A percentile compares a stretch with the other conserved stretches of the same genome.
Evolutionary conservation across 805 yeast species (phyloP).

Genomic region (Candida adriatica): DNA sequence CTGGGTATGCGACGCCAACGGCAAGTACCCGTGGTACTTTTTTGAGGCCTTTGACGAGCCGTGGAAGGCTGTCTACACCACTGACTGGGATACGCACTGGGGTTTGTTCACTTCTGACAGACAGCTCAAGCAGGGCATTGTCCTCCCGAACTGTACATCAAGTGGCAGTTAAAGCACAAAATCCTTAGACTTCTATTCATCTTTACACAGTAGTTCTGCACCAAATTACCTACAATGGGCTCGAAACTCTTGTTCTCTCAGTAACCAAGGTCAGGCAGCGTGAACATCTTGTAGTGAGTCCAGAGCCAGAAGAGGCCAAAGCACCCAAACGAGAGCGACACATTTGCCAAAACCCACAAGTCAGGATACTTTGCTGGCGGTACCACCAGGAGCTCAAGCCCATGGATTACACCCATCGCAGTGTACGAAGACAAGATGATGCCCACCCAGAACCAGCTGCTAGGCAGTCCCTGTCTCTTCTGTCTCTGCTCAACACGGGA

Average conservation of each 20-base stretch:
- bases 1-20: slow-evolving; percentile 43
- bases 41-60: slow-evolving; percentile 73
- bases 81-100: slow-evolving; percentile 67
- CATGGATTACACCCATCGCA: slow-evolving; percentile 43
- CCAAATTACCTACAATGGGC: too few species aligned
- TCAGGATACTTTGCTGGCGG: slow-evolving; percentile 73
- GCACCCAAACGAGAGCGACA: slow-evolving; percentile 66
- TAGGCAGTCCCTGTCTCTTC: slow-evolving; percentile 42
- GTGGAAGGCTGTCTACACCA: slow-evolving; percentile 52
- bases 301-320: slow-evolving; percentile 78
- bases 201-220: too few species aligned
- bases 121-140: slow-evolving; percentile 35
- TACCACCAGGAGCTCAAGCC: slow-evolving; percentile 39
- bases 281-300: slow-evolving; percentile 51
- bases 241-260: neutral
- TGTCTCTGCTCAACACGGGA: slow-evolving; percentile 27
- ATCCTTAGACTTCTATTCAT: too few species aligned
- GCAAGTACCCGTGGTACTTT: slow-evolving; percentile 43
- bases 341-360: slow-evolving; percentile 75
- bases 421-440: slow-evolving; percentile 47
- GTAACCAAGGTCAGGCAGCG: slow-evolving; percentile 23
- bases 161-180: too few species aligned
- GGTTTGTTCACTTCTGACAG: slow-evolving; percentile 51
- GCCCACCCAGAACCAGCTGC: slow-evolving; percentile 39
- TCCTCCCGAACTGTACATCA: slow-evolving; percentile 31